Percentiles rank a stretch among this genome's conserved stretches.
Conservation (phyloP, 2,329 filamentous ascomycete species). For the Ceratocystis cacaofunesta region DNA sequence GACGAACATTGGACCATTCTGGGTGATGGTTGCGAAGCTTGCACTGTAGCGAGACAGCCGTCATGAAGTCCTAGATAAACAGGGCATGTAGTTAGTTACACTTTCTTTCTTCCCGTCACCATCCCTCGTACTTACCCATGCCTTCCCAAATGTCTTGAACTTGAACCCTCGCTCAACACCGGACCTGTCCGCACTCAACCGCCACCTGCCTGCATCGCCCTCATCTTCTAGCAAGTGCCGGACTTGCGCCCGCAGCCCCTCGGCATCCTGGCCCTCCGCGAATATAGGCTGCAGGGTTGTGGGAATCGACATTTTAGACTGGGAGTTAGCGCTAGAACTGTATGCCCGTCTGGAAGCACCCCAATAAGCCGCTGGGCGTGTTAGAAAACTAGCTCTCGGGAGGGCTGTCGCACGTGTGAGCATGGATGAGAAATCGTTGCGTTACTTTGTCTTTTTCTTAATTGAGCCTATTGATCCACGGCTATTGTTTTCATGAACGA, state of each 20-base stretch:
- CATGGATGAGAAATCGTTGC: too few relatives aligned
- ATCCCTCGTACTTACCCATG: slow-evolving; percentile 37
- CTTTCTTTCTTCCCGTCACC: too few relatives aligned
- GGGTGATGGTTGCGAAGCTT: slow-evolving; percentile 57
- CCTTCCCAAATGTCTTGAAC: slow-evolving; percentile 51
- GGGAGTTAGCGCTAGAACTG: background rate
- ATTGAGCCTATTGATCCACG: too few relatives aligned
- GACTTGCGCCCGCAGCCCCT: slow-evolving; percentile 29
- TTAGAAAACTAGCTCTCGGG: too few relatives aligned
- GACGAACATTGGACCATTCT: slow-evolving; percentile 57
- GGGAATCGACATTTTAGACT: background rate
- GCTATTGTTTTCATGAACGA: too few relatives aligned
- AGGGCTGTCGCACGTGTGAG: too few relatives aligned
- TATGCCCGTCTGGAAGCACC: background rate
- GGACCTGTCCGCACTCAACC: slow-evolving; percentile 33
- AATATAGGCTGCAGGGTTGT: slow-evolving; percentile 22
- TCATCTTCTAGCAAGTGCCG: slow-evolving; percentile 24
- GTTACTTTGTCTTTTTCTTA: too few relatives aligned
- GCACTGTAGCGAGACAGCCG: slow-evolving; percentile 51
- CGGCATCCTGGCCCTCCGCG: slow-evolving; percentile 31
- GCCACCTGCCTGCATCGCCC: slow-evolving; percentile 31
- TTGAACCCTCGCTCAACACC: slow-evolving; percentile 45
- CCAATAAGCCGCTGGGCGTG: too few relatives aligned
- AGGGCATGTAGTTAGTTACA: slow-evolving; percentile 26
- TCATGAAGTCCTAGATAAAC: slow-evolving; percentile 47